These are phyloP conservation scores for Fusarium sp. DNA, from an alignment of 2,329 filamentous ascomycete species.

Conservation along the genomic window DNA sequence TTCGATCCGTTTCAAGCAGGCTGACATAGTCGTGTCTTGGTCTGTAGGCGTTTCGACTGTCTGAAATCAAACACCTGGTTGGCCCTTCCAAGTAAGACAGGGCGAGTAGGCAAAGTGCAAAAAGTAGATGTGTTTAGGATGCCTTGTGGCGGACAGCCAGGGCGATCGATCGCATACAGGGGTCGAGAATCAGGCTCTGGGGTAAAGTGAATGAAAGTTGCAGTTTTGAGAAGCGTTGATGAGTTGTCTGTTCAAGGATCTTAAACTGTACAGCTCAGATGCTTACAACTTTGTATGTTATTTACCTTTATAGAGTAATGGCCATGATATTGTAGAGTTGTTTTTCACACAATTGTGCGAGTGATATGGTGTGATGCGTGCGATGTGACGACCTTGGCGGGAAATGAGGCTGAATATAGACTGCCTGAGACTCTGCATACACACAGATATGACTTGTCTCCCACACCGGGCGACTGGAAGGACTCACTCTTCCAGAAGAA, in stretches of 20 bases:
- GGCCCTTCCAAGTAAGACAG: slow-evolving; percentile 7
- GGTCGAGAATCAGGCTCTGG: background rate
- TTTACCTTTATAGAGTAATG: background rate
- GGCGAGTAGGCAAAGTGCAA: slow-evolving; percentile 5
- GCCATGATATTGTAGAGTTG: background rate
- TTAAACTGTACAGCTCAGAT: background rate
- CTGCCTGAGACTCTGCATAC: slow-evolving; percentile 26
- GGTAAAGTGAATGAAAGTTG: slow-evolving; percentile 2
- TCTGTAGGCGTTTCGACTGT: slow-evolving; percentile 13
- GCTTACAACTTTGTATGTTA: background rate
- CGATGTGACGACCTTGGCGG: background rate
- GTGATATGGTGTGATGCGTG: background rate
- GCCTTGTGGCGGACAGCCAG: slow-evolving; percentile 25
- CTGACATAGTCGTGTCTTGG: slow-evolving; percentile 6
- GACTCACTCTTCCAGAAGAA: slow-evolving; percentile 15
- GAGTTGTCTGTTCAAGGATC: slow-evolving; percentile 11
- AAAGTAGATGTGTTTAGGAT: slow-evolving; percentile 7
- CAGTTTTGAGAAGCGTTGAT: background rate
- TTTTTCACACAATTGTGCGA: background rate
- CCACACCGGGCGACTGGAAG: slow-evolving; percentile 12
- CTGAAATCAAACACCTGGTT: slow-evolving; percentile 5
- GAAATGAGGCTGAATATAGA: slow-evolving; percentile 29
- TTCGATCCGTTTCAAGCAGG: background rate
- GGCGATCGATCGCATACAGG: slow-evolving; percentile 21
- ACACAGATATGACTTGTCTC: background rate